phyloP scores from a whole-genome alignment of 768 basidiomycete genomes.

The Strobilomyces echinocephalus region DNA sequence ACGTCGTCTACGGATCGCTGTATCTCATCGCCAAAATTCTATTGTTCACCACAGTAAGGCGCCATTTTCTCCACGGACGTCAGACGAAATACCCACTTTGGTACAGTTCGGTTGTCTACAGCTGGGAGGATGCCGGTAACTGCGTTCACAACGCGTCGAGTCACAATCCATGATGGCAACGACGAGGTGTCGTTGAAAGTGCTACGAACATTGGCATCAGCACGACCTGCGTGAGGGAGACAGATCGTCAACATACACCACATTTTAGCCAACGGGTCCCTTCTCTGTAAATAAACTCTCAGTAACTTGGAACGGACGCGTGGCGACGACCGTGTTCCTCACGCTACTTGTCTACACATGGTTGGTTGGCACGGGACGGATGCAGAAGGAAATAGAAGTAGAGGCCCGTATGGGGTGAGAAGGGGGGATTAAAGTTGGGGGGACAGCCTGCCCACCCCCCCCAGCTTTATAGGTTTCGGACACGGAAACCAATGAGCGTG shows the following conservation, averaged over 20 bases:
- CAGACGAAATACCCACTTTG: conserved; percentile 42
- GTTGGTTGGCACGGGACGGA: conserved; percentile 5
- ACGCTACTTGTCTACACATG: conserved; percentile 81
- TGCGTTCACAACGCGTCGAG: conserved; percentile 57
- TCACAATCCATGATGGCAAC: conserved; percentile 75
- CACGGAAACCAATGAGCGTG: conserved; percentile 22
- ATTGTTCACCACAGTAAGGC: conserved; percentile 9
- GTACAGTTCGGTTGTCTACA: conserved; percentile 54
- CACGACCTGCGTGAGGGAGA: conserved; percentile 1
- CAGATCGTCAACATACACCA: conserved; percentile 43
- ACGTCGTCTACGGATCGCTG: conserved; percentile 66
- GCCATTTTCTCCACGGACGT: conserved; percentile 8
- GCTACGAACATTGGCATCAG: conserved; percentile 38
- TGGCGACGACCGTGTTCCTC: conserved; percentile 30
- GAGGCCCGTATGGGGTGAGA: not conserved
- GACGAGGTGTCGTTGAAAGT: conserved; percentile 74
- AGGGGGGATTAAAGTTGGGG: conserved; percentile 16
- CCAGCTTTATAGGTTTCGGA: conserved; percentile 28
- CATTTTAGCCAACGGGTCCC: conserved; percentile 73
- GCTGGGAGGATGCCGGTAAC: conserved; percentile 51
- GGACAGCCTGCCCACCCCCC: conserved; percentile 1
- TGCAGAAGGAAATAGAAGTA: not conserved
- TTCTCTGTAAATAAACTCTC: conserved; percentile 42
- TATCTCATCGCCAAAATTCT: conserved; percentile 68
- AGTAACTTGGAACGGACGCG: not conserved